Percentiles rank a stretch among this genome's conserved stretches.
These are phyloP conservation scores for Alternaria gansuensis DNA, from an alignment of 2,329 filamentous ascomycete species.

Conservation along the genomic window DNA sequence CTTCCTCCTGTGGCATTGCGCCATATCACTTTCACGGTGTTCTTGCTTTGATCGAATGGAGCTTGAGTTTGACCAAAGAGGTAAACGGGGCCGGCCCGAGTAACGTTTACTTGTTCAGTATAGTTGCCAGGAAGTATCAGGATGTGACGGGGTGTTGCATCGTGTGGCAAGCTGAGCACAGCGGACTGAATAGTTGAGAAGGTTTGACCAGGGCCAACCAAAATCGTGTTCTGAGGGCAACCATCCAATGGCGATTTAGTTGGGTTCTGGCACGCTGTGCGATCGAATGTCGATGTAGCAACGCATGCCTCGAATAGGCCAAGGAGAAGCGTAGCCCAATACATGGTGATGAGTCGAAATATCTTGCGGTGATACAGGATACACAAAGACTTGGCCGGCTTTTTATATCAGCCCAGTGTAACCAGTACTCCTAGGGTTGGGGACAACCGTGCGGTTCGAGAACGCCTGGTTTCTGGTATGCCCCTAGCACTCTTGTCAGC, in stretches of 20 bases:
- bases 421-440: not conserved
- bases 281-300: conserved; percentile 30
- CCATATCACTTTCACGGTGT: conserved; percentile 67
- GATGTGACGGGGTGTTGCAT: conserved; percentile 62
- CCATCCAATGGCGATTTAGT: conserved; percentile 51
- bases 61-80: conserved; percentile 67
- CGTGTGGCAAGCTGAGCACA: conserved; percentile 57
- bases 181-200: conserved; percentile 59
- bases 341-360: conserved; percentile 21
- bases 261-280: conserved; percentile 50
- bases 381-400: conserved; percentile 5
- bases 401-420: not conserved
- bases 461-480: not conserved
- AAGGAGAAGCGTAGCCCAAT: conserved; percentile 14
- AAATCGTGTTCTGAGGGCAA: conserved; percentile 49
- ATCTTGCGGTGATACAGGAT: not conserved
- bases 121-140: conserved; percentile 69
- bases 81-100: conserved; percentile 67
- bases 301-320: conserved; percentile 27
- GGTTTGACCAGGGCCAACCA: conserved; percentile 38
- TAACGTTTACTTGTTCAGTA: conserved; percentile 71
- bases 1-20: conserved; percentile 63
- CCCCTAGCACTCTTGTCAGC: conserved; percentile 5
- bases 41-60: conserved; percentile 58
- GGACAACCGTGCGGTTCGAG: not conserved